Evolutionary conservation across 805 yeast genomes (phyloP).

Genomic region (Tetrapisispora namnaoensis): DNA sequence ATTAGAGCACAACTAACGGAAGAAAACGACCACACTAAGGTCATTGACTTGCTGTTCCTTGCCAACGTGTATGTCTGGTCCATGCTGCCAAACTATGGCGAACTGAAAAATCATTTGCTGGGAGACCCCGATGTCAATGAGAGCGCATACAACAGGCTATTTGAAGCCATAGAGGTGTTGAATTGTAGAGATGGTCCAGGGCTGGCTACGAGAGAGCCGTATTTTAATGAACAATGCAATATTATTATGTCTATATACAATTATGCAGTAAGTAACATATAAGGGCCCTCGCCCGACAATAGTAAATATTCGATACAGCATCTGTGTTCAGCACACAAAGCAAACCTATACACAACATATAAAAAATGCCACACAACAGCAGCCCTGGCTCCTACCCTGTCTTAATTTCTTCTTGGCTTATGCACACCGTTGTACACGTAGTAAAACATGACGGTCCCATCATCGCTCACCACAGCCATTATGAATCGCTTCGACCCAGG

Average conservation of each 20-base stretch:
- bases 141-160: conserved; percentile 3
- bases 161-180: neutral
- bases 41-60: conserved; percentile 13
- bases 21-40: neutral
- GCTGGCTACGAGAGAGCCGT: conserved; percentile 11
- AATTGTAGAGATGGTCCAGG: neutral
- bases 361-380: no score
- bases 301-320: neutral
- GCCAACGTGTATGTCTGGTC: conserved; percentile 22
- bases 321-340: neutral
- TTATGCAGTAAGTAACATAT: neutral
- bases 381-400: neutral
- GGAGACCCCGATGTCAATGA: conserved; percentile 6
- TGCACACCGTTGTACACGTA: conserved; percentile 55
- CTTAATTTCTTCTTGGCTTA: conserved; percentile 51
- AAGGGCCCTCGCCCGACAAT: neutral
- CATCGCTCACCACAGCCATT: conserved; percentile 49
- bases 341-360: neutral
- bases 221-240: conserved; percentile 24
- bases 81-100: conserved; percentile 18
- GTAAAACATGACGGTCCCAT: conserved; percentile 65
- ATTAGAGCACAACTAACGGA: neutral
- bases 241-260: conserved; percentile 19
- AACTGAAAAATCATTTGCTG: conserved; percentile 9
- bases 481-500: conserved; percentile 34